Conservation (phyloP, 2,329 filamentous ascomycete genomes). For the Arthrobotrys sinensis region DNA sequence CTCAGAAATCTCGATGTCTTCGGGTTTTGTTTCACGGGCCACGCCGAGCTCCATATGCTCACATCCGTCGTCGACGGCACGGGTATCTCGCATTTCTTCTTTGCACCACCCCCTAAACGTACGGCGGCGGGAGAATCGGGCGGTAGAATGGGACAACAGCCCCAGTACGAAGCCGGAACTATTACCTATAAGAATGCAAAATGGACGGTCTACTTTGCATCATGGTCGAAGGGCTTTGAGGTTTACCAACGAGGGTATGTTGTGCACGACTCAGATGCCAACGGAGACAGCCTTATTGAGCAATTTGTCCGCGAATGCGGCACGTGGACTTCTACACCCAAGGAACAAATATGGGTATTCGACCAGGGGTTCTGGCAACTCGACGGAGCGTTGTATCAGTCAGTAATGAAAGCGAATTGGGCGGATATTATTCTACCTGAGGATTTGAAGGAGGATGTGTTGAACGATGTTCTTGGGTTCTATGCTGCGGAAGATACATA, state of each 20-base stretch:
- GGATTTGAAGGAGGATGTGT: slow-evolving; percentile 76
- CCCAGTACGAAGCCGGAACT: slow-evolving; percentile 45
- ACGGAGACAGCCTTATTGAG: slow-evolving; percentile 36
- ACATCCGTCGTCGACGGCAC: slow-evolving; percentile 47
- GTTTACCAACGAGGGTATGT: slow-evolving; percentile 33
- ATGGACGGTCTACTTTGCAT: slow-evolving; percentile 56
- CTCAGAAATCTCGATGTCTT: slow-evolving; percentile 35
- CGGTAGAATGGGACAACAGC: slow-evolving; percentile 34
- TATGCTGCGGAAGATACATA: slow-evolving; percentile 76
- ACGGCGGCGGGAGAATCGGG: slow-evolving; percentile 8
- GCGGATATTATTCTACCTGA: slow-evolving; percentile 78
- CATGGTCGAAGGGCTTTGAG: slow-evolving; percentile 46
- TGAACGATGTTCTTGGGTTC: slow-evolving; percentile 77
- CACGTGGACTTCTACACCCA: slow-evolving; percentile 45
- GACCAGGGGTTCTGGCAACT: slow-evolving; percentile 77
- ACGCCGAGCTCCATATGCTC: slow-evolving; percentile 47
- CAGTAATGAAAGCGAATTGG: slow-evolving; percentile 74
- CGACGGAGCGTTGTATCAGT: slow-evolving; percentile 74
- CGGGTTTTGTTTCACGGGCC: slow-evolving; percentile 52
- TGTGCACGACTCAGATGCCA: slow-evolving; percentile 37
- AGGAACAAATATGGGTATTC: slow-evolving; percentile 77
- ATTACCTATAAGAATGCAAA: slow-evolving; percentile 49
- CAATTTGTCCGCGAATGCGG: slow-evolving; percentile 42
- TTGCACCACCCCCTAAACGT: slow-evolving; percentile 38
- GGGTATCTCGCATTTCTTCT: slow-evolving; percentile 47